Base-by-base conservation (phyloP, 2,329 filamentous ascomycete species). In the Colletotrichum kahawae region DNA sequence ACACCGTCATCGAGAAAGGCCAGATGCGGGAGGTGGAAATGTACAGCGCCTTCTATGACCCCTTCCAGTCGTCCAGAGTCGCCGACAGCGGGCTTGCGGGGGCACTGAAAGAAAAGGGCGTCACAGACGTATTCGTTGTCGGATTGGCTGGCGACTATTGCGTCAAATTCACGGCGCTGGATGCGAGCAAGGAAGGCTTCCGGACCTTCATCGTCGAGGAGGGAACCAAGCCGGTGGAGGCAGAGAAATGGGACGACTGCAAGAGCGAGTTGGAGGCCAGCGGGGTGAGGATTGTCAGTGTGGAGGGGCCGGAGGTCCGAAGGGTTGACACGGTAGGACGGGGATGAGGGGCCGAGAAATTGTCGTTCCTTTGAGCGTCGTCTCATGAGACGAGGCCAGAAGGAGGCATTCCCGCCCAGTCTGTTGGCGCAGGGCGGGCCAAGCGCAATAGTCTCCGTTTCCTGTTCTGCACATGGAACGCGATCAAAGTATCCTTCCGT, bases 61-160 rank as follows among this genome's bases (percentile, higher is more conserved):
- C 95, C 0, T 96, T 98, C 79, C 84, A 84, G 51, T 88, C 88
- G 7, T 92, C 92, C 2, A 85, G 85, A 36, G 87, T 93, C 16
- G 87, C 86, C 31, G 91, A 93, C 79, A 93, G 90, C 79, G 92
- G 92, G 16, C 86, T 98, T 31, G 89, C 88, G 2, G 85, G 81
- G 1, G 81, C 87, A 63, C 83, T 99, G 78, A 88, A 83, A 67
- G 87, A 87, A 4, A 86, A 86, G 18, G 87, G 85, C 1, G 87
- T 98, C 33, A 95, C 94, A 7, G 90, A 97, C 82, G 94, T 98
- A 7, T 98, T 93, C 82, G 91, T 97, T 27, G 95, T 95, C 2
- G 97, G 97, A 0, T 82, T 99, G 70, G 96, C 97, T 5, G 93
- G 92, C 21, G 97, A 98, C 84, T 98, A 94, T 83, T 99, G 97